Evolutionary conservation across 1,139 yeast genomes (phyloP), one percentile per base, ranked within the genome.

Genomic region (Groenewaldozyma sp.): DNA sequence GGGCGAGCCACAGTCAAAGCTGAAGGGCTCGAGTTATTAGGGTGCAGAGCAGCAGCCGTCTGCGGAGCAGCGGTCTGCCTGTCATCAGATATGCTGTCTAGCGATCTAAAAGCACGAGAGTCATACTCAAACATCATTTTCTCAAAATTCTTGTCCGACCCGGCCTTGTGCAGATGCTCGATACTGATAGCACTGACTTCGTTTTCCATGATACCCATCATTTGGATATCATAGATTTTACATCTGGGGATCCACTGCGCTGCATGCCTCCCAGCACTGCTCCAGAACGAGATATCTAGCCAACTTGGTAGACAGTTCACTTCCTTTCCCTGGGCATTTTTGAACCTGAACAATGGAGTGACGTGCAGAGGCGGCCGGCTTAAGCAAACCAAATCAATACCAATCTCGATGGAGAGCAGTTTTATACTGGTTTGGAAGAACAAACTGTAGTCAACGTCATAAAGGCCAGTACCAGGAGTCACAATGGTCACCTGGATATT

Each of bases 161-260:
- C 28, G 28, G 39, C 19, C 26, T 41, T 42, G 3, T 57, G 55
- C 5, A 81, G 63, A 35, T 81, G 67, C 28, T 76, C 78, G 20
- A 84, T 73, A 13, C 76, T 70, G 26, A 79, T 73, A 6, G 78
- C 74, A 48, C 76, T 76, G 37, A 78, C 68, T 53, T 88, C 96
- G 51, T 82, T 84, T 51, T 88, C 97, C 81, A 88, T 86, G 4
- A 88, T 75, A 0, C 97, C 98, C 94, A 88, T 88, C 97, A 91
- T 93, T 58, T 91, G 98, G 18, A 93, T 64, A 52, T 88, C 97
- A 58, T 91, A 88, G 37, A 93, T 87, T 54, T 86, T 87, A 59
- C 96, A 87, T 27, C 94, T 68, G 1, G 98, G 96, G 21, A 81
- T 74, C 96, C 97, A 91, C 50, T 80, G 83, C 32, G 69, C 68